A percentile compares a stretch with the other conserved stretches of the same genome.
These are phyloP conservation scores for Melampsora occidentalis DNA, from an alignment of 1,284 basidiomycete genomes.

Conservation along the genomic window DNA sequence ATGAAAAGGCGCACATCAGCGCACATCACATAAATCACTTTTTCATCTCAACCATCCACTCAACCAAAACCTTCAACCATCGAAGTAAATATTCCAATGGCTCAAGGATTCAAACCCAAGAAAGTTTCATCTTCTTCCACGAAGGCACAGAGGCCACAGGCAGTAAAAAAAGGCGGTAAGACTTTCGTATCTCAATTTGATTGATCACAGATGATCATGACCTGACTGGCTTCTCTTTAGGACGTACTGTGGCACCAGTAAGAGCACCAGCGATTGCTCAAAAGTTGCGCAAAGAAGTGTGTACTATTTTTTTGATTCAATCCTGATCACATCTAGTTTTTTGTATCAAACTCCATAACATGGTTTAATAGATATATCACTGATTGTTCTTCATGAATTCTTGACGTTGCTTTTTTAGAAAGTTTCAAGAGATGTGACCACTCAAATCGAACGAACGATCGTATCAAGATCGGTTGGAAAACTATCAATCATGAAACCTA, in stretches of 20 bases:
- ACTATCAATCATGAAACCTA: constrained; percentile 42
- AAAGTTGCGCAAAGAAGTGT: constrained; percentile 35
- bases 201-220: neutral
- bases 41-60: no score
- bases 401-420: constrained; percentile 17
- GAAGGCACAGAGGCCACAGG: constrained; percentile 20
- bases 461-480: constrained; percentile 43
- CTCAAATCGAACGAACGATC: constrained; percentile 34
- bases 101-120: constrained; percentile 42
- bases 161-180: constrained; percentile 38
- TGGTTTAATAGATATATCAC: neutral
- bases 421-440: constrained; percentile 37
- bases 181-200: neutral
- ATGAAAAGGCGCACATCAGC: no score
- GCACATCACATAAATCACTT: no score
- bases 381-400: neutral
- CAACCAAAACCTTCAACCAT: no score
- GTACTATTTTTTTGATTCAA: neutral
- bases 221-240: neutral
- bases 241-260: constrained; percentile 24
- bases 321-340: neutral
- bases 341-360: neutral
- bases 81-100: neutral
- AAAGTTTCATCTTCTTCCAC: constrained; percentile 15
- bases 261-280: constrained; percentile 40